Evolutionary conservation across 1,139 yeast species (phyloP), one percentile per base, ranked within the genome.

Genomic region (Taiozyma sp.): DNA sequence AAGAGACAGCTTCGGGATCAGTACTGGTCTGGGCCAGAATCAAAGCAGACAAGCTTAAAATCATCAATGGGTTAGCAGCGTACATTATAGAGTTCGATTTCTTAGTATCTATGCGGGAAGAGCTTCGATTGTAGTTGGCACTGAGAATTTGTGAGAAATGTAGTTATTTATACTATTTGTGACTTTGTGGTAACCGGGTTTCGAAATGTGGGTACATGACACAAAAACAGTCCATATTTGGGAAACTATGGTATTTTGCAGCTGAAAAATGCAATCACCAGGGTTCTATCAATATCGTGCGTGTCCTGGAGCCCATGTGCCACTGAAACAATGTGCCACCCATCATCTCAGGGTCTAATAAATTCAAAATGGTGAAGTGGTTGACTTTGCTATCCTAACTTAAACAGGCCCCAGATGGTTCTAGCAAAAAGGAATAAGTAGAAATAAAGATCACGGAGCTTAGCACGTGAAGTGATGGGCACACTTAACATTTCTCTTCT

Each of bases 21-120:
- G 24, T 23, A 24, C 40, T 22, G 30, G 45, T 29, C 40, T 51
- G 51, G 6, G 49, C 46, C 7, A 42, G 27, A n/a, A 44, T 45
- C 32, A 51, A 36, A 36, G 52, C 48, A 2, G 52, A 44, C 6
- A 51, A 43, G 41, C 44, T 43, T 41, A 51, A 49, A 36, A 51
- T 39, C 24, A 36, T 23, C 24, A 43, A 36, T 39, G 49, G 44
- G n/a, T 40, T 43, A 14, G 27, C 16, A 34, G 29, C 43, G 24
- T 27, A 42, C 49, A 47, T 47, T 46, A n/a, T 29, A 13, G 23
- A n/a, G 29, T 23, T 43, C 39, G 10, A 6, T 29, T 39, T 29
- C 39, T 39, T 24, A 12, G 28, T 13, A 45, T 10, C 34, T 22
- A 29, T 22, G 22, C 22, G 34, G 12, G 23, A 4, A 12, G n/a